These are phyloP conservation scores for Phylloporus sp. DNA, from an alignment of 768 basidiomycete species.

Conservation along the genomic window DNA sequence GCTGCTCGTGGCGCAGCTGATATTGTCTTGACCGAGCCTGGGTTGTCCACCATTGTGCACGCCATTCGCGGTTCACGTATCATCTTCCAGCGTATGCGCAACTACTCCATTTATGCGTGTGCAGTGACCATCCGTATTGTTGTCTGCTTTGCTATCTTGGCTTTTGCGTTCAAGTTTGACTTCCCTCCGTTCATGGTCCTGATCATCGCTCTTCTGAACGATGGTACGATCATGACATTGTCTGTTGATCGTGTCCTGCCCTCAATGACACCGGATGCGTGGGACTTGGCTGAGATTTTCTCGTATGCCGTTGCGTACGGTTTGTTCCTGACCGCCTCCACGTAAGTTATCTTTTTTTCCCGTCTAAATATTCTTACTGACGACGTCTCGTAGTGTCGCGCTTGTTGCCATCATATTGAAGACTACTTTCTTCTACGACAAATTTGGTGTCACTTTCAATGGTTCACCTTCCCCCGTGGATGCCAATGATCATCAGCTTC, in stretches of 20 bases:
- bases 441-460: constrained; percentile 66
- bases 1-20: constrained; percentile 98
- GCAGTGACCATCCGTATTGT: constrained; percentile 99
- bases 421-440: constrained; percentile 85
- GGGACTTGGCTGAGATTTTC: constrained; percentile 97
- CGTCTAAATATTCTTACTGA: constrained; percentile 7
- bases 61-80: constrained; percentile 97
- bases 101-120: constrained; percentile 97
- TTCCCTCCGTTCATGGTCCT: constrained; percentile 99
- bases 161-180: constrained; percentile 94
- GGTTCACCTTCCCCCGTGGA: constrained; percentile 21
- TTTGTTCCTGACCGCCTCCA: constrained; percentile 86
- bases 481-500: constrained; percentile 64
- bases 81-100: constrained; percentile 99
- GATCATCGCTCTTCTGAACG: constrained; percentile 94
- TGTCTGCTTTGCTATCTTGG: constrained; percentile 92
- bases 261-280: constrained; percentile 86
- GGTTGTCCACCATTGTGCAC: constrained; percentile 98
- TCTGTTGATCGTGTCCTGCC: constrained; percentile 95
- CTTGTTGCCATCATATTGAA: constrained; percentile 81
- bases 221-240: constrained; percentile 99
- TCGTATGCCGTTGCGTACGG: constrained; percentile 94
- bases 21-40: constrained; percentile 96
- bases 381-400: constrained; percentile 47
- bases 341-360: constrained; percentile 47